Base-by-base conservation (phyloP, 768 basidiomycete species). In the Tephrocybe sp. region DNA sequence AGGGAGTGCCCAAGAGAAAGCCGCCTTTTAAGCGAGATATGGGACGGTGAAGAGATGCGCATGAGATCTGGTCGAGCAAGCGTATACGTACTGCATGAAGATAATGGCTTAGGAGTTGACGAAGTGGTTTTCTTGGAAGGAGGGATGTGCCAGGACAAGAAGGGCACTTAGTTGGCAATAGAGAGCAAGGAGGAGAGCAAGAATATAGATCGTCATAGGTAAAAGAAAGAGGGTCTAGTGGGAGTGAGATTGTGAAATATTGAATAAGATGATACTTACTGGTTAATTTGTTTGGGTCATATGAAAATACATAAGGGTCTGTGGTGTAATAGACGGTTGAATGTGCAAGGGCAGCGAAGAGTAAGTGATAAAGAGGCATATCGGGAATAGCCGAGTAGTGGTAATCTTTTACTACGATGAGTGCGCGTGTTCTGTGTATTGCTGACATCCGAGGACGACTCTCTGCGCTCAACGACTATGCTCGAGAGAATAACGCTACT, bases 371-470 rank as follows among this genome's bases (percentile, higher is more conserved):
- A 33, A 30, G 26, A 26, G 38, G 41, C 31, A 51, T 14, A 39
- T 56, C 58, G 55, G 51, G 45, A 56, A 45, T 56, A 51, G 48
- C 58, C 54, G 54, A 55, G 42, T 26, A 12, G 31, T 31, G 26
- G 41, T 48, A 44, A 43, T 39, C 48, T 41, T 49, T 50, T 76
- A 47, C 48, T 14, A 17, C 51, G 30, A 51, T 51, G 51, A 44
- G 36, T 36, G 93, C 90, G 49, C 78, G 95, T 40, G 85, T 99
- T 65, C 83, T 99, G 44, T 98, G 96, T 66, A 80, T 98, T 55
- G 95, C 97, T 34, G 97, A 99, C 71, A 88, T 92, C 58, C 85
- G 89, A 54, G 95, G 93, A 59, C 84, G 87, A 54, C 79, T 93
- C 40, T 91, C 89, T 39, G 83, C 83, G 42, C 80, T 99, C 64